phyloP scores from a whole-genome alignment of 192 early-diverging fungal species.

The Coemansia sp. region DNA sequence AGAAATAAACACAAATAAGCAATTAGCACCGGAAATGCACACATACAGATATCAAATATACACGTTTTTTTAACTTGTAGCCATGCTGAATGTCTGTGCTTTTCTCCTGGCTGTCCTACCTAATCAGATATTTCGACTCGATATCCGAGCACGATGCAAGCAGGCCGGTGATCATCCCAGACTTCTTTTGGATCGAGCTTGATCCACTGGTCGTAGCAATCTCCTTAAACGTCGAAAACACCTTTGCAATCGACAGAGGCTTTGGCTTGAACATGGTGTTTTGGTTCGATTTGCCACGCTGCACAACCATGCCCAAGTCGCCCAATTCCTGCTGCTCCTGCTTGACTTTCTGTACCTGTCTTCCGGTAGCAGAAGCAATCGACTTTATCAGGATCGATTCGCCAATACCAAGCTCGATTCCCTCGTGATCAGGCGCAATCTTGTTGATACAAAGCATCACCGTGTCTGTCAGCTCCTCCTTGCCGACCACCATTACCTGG shows the following conservation, averaged over 20 bases:
- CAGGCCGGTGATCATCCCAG: constrained; percentile 73
- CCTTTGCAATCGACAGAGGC: constrained; percentile 73
- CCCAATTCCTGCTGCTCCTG: constrained; percentile 74
- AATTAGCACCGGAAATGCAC: neutral
- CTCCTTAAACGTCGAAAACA: constrained; percentile 85
- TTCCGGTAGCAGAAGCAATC: constrained; percentile 86
- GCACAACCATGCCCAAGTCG: constrained; percentile 89
- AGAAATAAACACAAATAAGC: neutral
- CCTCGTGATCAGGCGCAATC: constrained; percentile 93
- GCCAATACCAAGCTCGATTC: constrained; percentile 93
- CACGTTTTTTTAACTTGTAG: neutral
- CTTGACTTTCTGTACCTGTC: constrained; percentile 75
- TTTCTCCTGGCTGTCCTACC: constrained; percentile 41
- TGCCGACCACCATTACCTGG: constrained; percentile 36
- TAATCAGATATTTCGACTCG: constrained; percentile 87
- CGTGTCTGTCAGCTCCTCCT: constrained; percentile 55
- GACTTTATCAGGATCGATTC: constrained; percentile 92
- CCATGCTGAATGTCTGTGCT: neutral
- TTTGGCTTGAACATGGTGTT: constrained; percentile 81
- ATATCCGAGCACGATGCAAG: constrained; percentile 73
- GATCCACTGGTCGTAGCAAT: constrained; percentile 82
- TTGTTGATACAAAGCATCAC: constrained; percentile 94
- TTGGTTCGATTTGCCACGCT: constrained; percentile 84
- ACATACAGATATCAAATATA: neutral
- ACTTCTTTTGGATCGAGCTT: constrained; percentile 63